phyloP scores from a whole-genome alignment of 495 filamentous ascomycete species.

The Aspergillus bertholletiae region DNA sequence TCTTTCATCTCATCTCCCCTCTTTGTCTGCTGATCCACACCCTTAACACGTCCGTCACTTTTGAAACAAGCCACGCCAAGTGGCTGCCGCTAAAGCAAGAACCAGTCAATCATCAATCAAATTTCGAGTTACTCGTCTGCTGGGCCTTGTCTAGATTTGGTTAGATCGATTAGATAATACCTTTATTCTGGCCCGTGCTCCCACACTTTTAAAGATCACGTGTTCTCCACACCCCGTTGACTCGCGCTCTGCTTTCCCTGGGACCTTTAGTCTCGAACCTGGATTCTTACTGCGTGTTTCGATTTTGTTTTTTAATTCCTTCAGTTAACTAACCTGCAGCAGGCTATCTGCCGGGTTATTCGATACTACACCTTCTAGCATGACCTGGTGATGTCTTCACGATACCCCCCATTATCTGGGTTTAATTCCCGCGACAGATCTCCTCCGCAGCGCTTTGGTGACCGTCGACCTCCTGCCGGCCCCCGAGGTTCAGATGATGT shows the following conservation, averaged over 20 bases:
- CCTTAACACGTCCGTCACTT: slow-evolving; percentile 1
- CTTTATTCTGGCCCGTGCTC: slow-evolving; percentile 17
- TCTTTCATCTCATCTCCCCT: neutral
- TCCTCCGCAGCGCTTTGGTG: slow-evolving; percentile 42
- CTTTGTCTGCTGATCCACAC: slow-evolving; percentile 4
- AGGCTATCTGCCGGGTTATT: slow-evolving; percentile 19
- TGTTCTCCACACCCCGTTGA: slow-evolving; percentile 16
- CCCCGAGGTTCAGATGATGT: slow-evolving; percentile 41
- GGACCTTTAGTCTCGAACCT: neutral
- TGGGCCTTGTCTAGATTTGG: slow-evolving; percentile 8
- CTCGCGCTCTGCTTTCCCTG: slow-evolving; percentile 4
- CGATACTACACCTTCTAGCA: slow-evolving; percentile 28
- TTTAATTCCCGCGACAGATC: slow-evolving; percentile 48
- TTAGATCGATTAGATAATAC: slow-evolving; percentile 14
- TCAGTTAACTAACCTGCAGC: slow-evolving; percentile 16
- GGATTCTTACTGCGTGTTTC: slow-evolving; percentile 2
- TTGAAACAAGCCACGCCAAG: slow-evolving; percentile 22
- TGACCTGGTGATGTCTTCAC: slow-evolving; percentile 48
- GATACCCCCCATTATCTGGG: slow-evolving; percentile 46
- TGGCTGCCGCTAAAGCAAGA: slow-evolving; percentile 17
- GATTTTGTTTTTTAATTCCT: slow-evolving; percentile 5
- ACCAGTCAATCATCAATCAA: slow-evolving; percentile 3
- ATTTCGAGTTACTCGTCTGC: slow-evolving; percentile 5
- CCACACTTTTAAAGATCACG: slow-evolving; percentile 21
- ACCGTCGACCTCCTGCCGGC: slow-evolving; percentile 39